These are phyloP conservation scores for Saccharomyces hybrid DNA, from an alignment of 1,139 yeast species.

Conservation along the genomic window DNA sequence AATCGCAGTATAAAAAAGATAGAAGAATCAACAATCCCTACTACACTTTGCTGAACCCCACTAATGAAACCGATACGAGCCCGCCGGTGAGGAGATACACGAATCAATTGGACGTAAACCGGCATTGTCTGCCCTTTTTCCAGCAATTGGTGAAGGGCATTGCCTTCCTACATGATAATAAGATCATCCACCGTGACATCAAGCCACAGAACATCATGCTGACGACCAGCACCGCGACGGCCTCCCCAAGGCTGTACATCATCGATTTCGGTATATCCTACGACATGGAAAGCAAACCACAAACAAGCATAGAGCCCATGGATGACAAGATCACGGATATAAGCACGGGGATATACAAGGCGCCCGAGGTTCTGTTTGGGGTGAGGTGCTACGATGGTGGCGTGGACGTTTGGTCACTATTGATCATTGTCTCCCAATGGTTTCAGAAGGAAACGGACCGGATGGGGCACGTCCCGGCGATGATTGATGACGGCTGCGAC, in stretches of 20 bases:
- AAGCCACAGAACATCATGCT: constrained; percentile 75
- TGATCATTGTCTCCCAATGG: constrained; percentile 57
- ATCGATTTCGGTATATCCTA: constrained; percentile 82
- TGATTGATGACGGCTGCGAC: constrained; percentile 30
- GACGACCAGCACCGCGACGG: constrained; percentile 7
- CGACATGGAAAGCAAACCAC: constrained; percentile 33
- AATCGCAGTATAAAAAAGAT: constrained; percentile 12
- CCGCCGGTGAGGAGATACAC: constrained; percentile 1
- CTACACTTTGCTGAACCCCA: constrained; percentile 10
- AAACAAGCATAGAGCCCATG: constrained; percentile 36
- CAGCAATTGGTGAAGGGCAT: constrained; percentile 44
- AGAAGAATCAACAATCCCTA: constrained; percentile 31
- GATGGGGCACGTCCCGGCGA: constrained; percentile 32
- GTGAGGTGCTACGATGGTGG: constrained; percentile 50
- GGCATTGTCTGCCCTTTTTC: constrained; percentile 32
- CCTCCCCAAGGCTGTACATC: constrained; percentile 35
- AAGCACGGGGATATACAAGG: constrained; percentile 68
- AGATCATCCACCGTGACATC: constrained; percentile 81
- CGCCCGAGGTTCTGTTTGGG: constrained; percentile 79
- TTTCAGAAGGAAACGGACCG: constrained; percentile 40
- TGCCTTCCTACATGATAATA: constrained; percentile 43
- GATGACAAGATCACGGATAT: constrained; percentile 57
- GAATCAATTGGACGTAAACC: constrained; percentile 18
- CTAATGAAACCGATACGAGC: neutral
- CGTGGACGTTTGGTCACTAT: constrained; percentile 79